Conservation (phyloP, 139 green algal genomes). For the Edaphochlamys debaryana region DNA sequence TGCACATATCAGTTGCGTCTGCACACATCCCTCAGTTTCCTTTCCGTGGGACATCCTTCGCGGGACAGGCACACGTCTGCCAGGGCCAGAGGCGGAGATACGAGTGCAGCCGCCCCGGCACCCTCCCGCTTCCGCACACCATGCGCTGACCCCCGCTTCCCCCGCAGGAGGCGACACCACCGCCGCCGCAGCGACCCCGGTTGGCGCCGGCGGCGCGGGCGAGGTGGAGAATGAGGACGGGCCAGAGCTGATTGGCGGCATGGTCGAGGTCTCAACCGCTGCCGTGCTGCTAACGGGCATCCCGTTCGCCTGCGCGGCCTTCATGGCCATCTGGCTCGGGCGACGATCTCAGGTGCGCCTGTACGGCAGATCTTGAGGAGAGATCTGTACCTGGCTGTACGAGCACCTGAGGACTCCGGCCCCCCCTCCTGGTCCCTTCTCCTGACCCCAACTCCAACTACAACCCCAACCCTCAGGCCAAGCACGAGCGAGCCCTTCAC, state of each 20-base stretch:
- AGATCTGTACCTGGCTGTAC: too few species aligned
- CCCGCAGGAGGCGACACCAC: conserved; percentile 9
- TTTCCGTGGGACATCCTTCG: too few species aligned
- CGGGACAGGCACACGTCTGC: too few species aligned
- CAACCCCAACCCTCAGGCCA: conserved; percentile 1
- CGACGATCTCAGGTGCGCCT: conserved; percentile 36
- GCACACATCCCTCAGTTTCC: too few species aligned
- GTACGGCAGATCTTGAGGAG: too few species aligned
- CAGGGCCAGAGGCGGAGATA: too few species aligned
- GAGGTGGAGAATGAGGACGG: background rate
- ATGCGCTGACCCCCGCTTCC: too few species aligned
- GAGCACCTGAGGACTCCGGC: too few species aligned
- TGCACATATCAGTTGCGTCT: too few species aligned
- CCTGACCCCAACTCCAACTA: background rate
- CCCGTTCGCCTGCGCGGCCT: conserved; percentile 46
- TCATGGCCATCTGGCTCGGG: conserved; percentile 40
- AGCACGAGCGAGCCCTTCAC: conserved; percentile 37
- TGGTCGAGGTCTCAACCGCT: background rate
- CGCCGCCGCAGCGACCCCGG: background rate
- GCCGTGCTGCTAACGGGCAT: conserved; percentile 56
- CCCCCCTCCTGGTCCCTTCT: too few species aligned
- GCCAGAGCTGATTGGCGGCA: background rate
- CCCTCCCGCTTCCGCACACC: too few species aligned
- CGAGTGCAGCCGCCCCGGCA: background rate
- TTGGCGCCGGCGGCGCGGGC: background rate